Evolutionary conservation across 805 yeast species (phyloP).

Genomic region (Lipomyces sp.): DNA sequence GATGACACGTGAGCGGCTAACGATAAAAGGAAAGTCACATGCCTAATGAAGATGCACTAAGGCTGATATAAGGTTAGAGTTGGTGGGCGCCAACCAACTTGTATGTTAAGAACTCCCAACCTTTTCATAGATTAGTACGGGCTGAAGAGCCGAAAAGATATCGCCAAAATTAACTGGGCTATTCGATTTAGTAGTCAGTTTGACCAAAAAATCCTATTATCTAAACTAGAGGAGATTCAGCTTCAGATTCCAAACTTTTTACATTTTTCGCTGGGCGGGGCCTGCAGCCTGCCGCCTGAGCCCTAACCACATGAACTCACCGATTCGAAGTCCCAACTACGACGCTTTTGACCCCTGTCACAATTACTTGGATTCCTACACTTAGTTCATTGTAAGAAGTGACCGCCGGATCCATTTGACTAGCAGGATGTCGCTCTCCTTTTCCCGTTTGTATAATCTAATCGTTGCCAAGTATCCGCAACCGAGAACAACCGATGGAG

Average conservation of each 20-base stretch:
- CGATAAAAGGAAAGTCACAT: slow-evolving; percentile 1
- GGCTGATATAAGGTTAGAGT: slow-evolving; percentile 3
- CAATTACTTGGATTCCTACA: neutral
- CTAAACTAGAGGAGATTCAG: too few species aligned
- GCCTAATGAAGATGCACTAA: neutral
- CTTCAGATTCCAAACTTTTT: too few species aligned
- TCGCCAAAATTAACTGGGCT: too few species aligned
- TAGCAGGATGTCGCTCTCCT: neutral
- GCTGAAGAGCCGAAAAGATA: too few species aligned
- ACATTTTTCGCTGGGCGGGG: too few species aligned
- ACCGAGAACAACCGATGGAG: neutral
- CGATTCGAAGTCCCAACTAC: neutral
- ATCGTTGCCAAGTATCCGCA: slow-evolving; percentile 18
- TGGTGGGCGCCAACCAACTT: slow-evolving; percentile 2
- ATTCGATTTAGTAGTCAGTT: too few species aligned
- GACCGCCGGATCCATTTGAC: neutral
- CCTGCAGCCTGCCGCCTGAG: too few species aligned
- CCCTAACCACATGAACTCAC: neutral
- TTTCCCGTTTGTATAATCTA: slow-evolving; percentile 17
- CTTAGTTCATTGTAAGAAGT: neutral
- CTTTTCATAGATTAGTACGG: too few species aligned
- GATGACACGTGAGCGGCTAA: slow-evolving; percentile 15
- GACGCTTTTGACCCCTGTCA: neutral
- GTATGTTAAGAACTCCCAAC: too few species aligned
- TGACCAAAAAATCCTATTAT: too few species aligned